A percentile compares a stretch with the other conserved stretches of the same genome.
Conservation (phyloP, 352 stramenopile genomes). For the Phytopythium mirpurense region DNA sequence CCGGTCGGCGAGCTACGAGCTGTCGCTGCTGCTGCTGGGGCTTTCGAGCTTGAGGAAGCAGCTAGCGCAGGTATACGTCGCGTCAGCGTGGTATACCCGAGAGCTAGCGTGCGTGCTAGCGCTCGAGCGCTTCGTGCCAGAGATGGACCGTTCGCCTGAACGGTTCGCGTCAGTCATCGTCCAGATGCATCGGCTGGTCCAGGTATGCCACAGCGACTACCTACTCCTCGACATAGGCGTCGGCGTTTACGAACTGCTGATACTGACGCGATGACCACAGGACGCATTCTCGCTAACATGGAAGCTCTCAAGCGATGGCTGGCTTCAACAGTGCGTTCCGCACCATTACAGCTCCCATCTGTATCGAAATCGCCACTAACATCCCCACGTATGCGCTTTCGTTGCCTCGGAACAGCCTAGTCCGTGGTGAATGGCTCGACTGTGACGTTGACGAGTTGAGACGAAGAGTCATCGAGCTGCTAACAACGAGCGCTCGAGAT, state of each 20-base stretch:
- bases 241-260: neutral
- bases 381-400: neutral
- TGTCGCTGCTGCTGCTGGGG: slow-evolving; percentile 42
- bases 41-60: slow-evolving; percentile 21
- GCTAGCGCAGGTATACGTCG: slow-evolving; percentile 14
- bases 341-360: neutral
- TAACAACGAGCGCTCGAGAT: slow-evolving; percentile 2
- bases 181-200: slow-evolving; percentile 15
- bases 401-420: slow-evolving; percentile 8
- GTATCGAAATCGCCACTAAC: neutral
- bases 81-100: slow-evolving; percentile 9
- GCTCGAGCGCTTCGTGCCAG: slow-evolving; percentile 31
- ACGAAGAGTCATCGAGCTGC: slow-evolving; percentile 5
- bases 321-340: slow-evolving; percentile 25
- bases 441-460: slow-evolving; percentile 10
- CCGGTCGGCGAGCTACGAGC: slow-evolving; percentile 35
- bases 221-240: no score
- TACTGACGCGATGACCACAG: slow-evolving; percentile 6
- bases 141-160: slow-evolving; percentile 39
- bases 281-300: slow-evolving; percentile 23
- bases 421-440: slow-evolving; percentile 21
- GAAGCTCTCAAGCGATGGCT: slow-evolving; percentile 25
- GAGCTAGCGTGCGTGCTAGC: slow-evolving; percentile 19
- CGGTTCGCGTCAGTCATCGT: slow-evolving; percentile 18
- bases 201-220: slow-evolving; percentile 14